These are phyloP conservation scores for Yarrowia sp. DNA, from an alignment of 805 yeast genomes.

Conservation along the genomic window DNA sequence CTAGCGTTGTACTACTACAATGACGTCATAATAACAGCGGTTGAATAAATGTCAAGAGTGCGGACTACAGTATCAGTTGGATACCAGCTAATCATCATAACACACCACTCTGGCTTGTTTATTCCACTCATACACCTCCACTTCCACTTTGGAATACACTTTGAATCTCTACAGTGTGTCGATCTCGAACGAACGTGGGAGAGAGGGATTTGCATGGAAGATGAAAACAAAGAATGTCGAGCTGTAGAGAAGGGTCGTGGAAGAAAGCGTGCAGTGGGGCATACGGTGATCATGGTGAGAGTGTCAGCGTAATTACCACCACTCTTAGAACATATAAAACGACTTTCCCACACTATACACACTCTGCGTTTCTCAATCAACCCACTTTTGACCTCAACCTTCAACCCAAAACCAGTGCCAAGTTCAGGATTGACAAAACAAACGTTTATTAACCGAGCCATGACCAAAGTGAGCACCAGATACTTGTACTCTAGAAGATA, in stretches of 20 bases:
- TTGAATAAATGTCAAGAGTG: no score
- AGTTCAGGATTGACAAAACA: conserved; percentile 3
- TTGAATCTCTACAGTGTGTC: neutral
- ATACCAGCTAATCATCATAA: no score
- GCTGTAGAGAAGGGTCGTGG: neutral
- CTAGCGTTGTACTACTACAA: no score
- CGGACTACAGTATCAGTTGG: no score
- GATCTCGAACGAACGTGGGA: neutral
- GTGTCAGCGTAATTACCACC: no score
- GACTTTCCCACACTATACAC: no score
- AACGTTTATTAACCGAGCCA: neutral
- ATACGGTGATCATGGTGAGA: no score
- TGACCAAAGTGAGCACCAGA: neutral
- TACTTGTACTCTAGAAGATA: neutral
- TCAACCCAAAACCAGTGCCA: neutral
- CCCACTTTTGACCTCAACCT: neutral
- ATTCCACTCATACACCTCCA: no score
- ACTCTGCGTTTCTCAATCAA: no score
- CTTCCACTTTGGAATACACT: neutral
- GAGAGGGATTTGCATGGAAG: neutral
- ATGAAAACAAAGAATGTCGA: neutral
- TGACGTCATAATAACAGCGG: no score
- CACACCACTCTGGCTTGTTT: no score
- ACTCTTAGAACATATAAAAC: no score
- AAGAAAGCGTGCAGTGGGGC: neutral